These are phyloP conservation scores for Neurospora sp. DNA, from an alignment of 495 filamentous ascomycete genomes.

Conservation along the genomic window DNA sequence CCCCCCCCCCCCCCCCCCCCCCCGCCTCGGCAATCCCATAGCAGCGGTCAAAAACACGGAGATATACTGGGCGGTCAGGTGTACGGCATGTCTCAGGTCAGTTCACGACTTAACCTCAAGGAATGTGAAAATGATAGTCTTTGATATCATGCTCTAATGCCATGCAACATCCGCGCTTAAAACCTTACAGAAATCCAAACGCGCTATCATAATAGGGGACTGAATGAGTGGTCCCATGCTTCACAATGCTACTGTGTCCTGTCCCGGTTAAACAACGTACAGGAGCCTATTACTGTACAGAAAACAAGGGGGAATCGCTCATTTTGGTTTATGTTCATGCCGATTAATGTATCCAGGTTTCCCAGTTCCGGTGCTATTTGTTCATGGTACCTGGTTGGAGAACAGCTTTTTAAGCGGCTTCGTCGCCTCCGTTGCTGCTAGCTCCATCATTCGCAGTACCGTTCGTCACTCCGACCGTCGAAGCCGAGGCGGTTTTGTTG, in stretches of 20 bases:
- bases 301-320: background rate
- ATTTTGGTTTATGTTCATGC: background rate
- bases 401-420: slow-evolving; percentile 2
- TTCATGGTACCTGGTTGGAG: background rate
- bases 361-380: background rate
- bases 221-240: background rate
- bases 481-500: slow-evolving; percentile 31
- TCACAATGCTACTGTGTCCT: background rate
- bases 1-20: background rate
- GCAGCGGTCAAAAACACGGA: background rate
- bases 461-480: slow-evolving; percentile 20
- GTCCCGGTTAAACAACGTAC: background rate
- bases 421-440: slow-evolving; percentile 13
- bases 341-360: background rate
- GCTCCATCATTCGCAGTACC: slow-evolving; percentile 7
- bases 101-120: background rate
- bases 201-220: background rate
- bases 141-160: background rate
- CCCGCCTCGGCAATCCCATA: background rate
- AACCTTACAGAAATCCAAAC: background rate
- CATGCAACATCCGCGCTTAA: background rate
- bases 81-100: background rate
- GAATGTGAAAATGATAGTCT: background rate
- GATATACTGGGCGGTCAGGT: background rate
- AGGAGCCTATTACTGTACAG: background rate